These are phyloP conservation scores for Rhizomucor miehei DNA, from an alignment of 371 early-diverging fungal species.

Conservation along the genomic window DNA sequence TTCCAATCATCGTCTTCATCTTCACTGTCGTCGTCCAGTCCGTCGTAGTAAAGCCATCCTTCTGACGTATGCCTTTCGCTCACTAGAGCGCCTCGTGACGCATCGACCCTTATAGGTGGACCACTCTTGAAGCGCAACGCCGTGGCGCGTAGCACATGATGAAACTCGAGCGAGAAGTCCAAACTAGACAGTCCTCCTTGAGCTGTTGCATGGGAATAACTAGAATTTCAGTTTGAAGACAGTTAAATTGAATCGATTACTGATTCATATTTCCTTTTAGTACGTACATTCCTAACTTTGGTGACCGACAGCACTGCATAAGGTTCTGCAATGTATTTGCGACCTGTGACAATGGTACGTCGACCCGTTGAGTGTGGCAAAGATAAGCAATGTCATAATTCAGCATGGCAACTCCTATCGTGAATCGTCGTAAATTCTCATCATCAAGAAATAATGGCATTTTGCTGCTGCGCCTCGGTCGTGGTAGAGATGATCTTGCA, in stretches of 20 bases:
- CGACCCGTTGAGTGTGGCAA: slow-evolving; percentile 79
- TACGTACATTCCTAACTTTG: slow-evolving; percentile 61
- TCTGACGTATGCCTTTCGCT: slow-evolving; percentile 4
- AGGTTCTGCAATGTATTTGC: slow-evolving; percentile 75
- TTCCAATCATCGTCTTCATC: slow-evolving; percentile 20
- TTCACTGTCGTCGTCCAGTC: slow-evolving; percentile 16
- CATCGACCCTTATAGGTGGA: slow-evolving; percentile 5
- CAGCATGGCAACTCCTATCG: slow-evolving; percentile 78
- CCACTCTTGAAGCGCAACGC: slow-evolving; percentile 22
- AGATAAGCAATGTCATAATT: slow-evolving; percentile 84
- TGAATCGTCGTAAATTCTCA: slow-evolving; percentile 54
- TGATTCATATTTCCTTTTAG: neutral
- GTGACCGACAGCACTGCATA: slow-evolving; percentile 64
- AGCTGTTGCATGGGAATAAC: slow-evolving; percentile 35
- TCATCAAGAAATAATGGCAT: slow-evolving; percentile 57
- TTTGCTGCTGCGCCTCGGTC: slow-evolving; percentile 17
- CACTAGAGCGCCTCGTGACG: slow-evolving; percentile 12
- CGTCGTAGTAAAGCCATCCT: slow-evolving; percentile 17
- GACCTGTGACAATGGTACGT: slow-evolving; percentile 56
- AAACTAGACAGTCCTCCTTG: slow-evolving; percentile 25
- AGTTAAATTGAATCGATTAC: neutral
- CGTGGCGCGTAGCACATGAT: slow-evolving; percentile 39
- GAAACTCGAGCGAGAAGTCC: slow-evolving; percentile 32
- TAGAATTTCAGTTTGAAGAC: slow-evolving; percentile 5
- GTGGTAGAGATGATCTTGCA: slow-evolving; percentile 27